phyloP scores from a whole-genome alignment of 441 rosid genomes.

The Adansonia gregorii region DNA sequence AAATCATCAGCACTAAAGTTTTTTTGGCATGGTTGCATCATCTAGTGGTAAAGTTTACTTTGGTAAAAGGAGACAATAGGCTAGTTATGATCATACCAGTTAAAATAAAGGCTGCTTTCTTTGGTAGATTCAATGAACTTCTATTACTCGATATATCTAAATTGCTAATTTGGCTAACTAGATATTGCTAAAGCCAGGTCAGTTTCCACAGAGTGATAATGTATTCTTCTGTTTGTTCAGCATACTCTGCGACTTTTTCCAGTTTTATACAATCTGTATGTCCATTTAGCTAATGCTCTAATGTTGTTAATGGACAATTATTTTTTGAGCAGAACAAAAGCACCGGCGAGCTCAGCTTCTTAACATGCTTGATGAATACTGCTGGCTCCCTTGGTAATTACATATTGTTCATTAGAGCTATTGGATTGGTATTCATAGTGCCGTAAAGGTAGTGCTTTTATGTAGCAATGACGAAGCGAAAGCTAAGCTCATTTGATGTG shows the following conservation, averaged over 20 bases:
- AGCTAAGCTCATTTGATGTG: background rate
- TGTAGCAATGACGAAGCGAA: background rate
- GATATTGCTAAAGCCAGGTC: slow-evolving; percentile 6
- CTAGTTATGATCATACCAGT: background rate
- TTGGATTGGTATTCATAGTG: background rate
- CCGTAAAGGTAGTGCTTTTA: background rate
- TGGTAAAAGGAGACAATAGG: background rate
- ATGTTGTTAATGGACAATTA: slow-evolving; percentile 19
- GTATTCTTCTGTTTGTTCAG: background rate
- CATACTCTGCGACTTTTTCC: slow-evolving; percentile 11
- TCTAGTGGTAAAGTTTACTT: background rate
- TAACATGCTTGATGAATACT: slow-evolving; percentile 80
- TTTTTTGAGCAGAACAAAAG: slow-evolving; percentile 68
- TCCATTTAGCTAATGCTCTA: background rate
- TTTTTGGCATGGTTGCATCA: background rate
- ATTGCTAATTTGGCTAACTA: background rate
- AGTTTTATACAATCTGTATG: background rate
- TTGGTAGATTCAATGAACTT: background rate
- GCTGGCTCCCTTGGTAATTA: slow-evolving; percentile 77
- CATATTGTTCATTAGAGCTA: background rate
- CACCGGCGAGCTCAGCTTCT: slow-evolving; percentile 92
- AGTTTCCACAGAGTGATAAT: background rate
- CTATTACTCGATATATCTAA: background rate
- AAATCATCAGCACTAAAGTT: background rate
- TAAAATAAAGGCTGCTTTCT: slow-evolving; percentile 11